These are phyloP conservation scores for Podospora bellae-mahoneyi DNA, from an alignment of 495 filamentous ascomycete species.

Conservation along the genomic window DNA sequence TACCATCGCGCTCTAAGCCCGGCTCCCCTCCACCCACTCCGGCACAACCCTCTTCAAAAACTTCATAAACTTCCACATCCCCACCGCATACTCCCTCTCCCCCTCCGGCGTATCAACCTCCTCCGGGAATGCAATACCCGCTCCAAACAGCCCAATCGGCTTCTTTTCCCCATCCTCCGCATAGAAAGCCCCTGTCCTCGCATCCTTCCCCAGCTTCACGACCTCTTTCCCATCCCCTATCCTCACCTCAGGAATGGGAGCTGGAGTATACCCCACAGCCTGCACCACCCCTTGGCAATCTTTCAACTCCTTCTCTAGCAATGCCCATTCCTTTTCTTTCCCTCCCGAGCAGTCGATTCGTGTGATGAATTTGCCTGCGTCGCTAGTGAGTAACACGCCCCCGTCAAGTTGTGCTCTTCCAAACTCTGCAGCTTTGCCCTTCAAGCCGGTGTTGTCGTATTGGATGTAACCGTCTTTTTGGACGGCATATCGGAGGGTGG, in stretches of 20 bases:
- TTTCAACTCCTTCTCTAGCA: conserved; percentile 11
- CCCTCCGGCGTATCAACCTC: conserved; percentile 11
- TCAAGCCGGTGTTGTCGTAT: conserved; percentile 36
- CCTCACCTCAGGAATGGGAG: conserved; percentile 7
- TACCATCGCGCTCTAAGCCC: too few species aligned
- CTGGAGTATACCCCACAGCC: conserved; percentile 19
- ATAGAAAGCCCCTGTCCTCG: conserved; percentile 16
- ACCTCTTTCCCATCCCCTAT: background rate
- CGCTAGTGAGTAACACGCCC: conserved; percentile 38
- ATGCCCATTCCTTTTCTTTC: conserved; percentile 7
- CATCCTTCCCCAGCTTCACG: conserved; percentile 13
- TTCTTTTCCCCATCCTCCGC: background rate
- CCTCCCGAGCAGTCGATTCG: conserved; percentile 12
- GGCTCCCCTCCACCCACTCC: conserved; percentile 17
- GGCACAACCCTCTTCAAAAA: conserved; percentile 25
- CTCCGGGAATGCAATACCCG: conserved; percentile 29
- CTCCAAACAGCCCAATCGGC: conserved; percentile 24
- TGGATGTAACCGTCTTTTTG: conserved; percentile 22
- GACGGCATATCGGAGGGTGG: conserved; percentile 22
- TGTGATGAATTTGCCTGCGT: conserved; percentile 49
- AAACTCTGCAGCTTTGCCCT: conserved; percentile 24
- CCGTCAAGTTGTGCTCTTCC: conserved; percentile 29
- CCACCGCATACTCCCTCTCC: conserved; percentile 19
- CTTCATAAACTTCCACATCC: conserved; percentile 27
- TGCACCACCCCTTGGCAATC: conserved; percentile 21